Percentiles rank a stretch among this genome's conserved stretches.
phyloP scores from a whole-genome alignment of 352 stramenopile species.

The Aphanomyces euteiches region DNA sequence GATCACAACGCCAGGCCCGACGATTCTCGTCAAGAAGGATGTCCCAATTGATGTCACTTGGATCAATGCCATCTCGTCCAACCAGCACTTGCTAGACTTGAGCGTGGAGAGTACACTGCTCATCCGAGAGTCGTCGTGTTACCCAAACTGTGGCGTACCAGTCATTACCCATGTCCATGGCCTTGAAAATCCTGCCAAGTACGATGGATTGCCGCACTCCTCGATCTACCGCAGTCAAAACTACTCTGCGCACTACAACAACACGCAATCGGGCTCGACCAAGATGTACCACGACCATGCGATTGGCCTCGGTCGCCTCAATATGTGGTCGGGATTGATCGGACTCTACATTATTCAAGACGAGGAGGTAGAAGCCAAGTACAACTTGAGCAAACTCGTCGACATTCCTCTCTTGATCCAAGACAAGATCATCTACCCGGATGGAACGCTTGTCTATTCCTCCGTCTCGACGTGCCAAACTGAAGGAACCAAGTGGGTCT shows the following conservation, averaged over 20 bases:
- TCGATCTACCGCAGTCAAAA: slow-evolving; percentile 70
- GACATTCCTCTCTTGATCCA: slow-evolving; percentile 57
- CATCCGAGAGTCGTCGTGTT: slow-evolving; percentile 52
- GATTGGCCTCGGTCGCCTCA: slow-evolving; percentile 59
- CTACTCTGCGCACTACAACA: slow-evolving; percentile 51
- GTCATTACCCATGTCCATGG: slow-evolving; percentile 60
- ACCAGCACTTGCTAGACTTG: slow-evolving; percentile 48
- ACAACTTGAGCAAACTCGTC: slow-evolving; percentile 48
- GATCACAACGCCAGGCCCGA: slow-evolving; percentile 46
- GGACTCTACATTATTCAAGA: slow-evolving; percentile 63
- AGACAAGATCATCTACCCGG: slow-evolving; percentile 52
- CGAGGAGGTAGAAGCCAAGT: slow-evolving; percentile 39
- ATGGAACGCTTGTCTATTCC: slow-evolving; percentile 59
- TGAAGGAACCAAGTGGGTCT: slow-evolving; percentile 48
- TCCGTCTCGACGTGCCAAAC: slow-evolving; percentile 53
- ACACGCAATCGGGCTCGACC: slow-evolving; percentile 64
- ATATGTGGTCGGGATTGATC: slow-evolving; percentile 57
- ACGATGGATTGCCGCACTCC: slow-evolving; percentile 51
- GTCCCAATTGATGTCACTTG: slow-evolving; percentile 49
- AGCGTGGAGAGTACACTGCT: slow-evolving; percentile 45
- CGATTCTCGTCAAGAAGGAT: slow-evolving; percentile 44
- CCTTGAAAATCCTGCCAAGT: slow-evolving; percentile 57
- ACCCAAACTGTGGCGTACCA: slow-evolving; percentile 61
- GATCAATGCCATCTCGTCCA: slow-evolving; percentile 47
- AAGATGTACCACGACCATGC: slow-evolving; percentile 77